These are phyloP conservation scores for Penicillium sp. DNA, from an alignment of 2,329 filamentous ascomycete species.

Conservation along the genomic window DNA sequence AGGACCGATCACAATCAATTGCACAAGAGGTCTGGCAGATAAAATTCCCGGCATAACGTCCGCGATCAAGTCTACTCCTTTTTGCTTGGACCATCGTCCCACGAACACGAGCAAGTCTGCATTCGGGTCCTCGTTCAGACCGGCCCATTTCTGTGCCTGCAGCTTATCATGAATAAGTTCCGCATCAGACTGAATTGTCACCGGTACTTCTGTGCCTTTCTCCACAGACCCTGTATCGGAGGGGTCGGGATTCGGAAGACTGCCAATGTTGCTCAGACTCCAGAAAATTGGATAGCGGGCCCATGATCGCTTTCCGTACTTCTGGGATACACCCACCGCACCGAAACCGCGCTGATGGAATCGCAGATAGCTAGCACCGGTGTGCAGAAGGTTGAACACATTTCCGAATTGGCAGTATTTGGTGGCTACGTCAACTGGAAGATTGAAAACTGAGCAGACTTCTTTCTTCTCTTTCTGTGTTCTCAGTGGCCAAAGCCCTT, in stretches of 20 bases:
- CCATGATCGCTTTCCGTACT: slow-evolving; percentile 66
- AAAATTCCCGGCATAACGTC: slow-evolving; percentile 64
- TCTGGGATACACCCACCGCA: slow-evolving; percentile 65
- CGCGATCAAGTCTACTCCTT: slow-evolving; percentile 66
- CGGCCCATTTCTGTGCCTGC: slow-evolving; percentile 68
- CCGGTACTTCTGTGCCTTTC: slow-evolving; percentile 44
- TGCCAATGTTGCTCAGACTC: slow-evolving; percentile 62
- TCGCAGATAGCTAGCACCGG: slow-evolving; percentile 63
- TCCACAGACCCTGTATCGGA: slow-evolving; percentile 53
- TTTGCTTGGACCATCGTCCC: slow-evolving; percentile 67
- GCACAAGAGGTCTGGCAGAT: slow-evolving; percentile 58
- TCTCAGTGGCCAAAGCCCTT: slow-evolving; percentile 67
- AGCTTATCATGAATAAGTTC: slow-evolving; percentile 54
- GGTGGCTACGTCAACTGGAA: slow-evolving; percentile 43
- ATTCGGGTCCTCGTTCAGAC: slow-evolving; percentile 59
- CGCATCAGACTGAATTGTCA: slow-evolving; percentile 57
- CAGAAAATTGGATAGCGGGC: slow-evolving; percentile 69
- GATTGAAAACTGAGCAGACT: slow-evolving; percentile 64
- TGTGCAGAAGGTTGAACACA: slow-evolving; percentile 67
- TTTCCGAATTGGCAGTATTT: slow-evolving; percentile 66
- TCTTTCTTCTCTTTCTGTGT: slow-evolving; percentile 60
- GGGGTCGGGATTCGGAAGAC: slow-evolving; percentile 65
- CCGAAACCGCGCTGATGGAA: slow-evolving; percentile 67
- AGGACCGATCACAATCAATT: slow-evolving; percentile 63
- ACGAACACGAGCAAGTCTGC: slow-evolving; percentile 68